Conservation (phyloP, 1,284 basidiomycete species). For the Pterula multifida region DNA sequence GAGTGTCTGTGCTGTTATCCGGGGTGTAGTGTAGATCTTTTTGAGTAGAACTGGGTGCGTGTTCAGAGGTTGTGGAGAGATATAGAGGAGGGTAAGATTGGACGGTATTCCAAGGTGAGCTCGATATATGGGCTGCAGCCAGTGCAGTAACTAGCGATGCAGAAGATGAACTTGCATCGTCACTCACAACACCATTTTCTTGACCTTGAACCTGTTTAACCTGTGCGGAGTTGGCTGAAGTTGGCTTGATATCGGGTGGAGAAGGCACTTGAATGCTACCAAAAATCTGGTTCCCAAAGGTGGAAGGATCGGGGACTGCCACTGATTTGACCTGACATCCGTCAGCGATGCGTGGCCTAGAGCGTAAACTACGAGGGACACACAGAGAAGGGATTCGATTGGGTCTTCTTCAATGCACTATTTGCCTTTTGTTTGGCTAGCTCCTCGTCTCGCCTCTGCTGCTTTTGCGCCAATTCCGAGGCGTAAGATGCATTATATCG, state of each 20-base stretch:
- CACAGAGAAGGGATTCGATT: constrained; percentile 62
- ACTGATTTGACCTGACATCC: no score
- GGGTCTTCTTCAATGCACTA: constrained; percentile 24
- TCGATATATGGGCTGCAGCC: constrained; percentile 38
- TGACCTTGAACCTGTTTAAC: constrained; percentile 14
- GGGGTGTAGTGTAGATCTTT: constrained; percentile 34
- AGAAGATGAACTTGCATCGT: constrained; percentile 24
- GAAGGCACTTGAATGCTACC: constrained; percentile 20
- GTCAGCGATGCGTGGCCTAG: not conserved
- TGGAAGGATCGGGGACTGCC: constrained; percentile 24
- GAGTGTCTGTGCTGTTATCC: constrained; percentile 22
- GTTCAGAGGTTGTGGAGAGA: constrained; percentile 60
- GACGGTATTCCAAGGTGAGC: constrained; percentile 49
- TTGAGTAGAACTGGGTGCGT: constrained; percentile 38
- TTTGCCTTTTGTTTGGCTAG: constrained; percentile 22
- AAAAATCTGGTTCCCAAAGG: constrained; percentile 55
- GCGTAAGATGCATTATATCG: constrained; percentile 64
- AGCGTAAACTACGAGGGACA: constrained; percentile 13
- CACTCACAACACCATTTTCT: constrained; percentile 22
- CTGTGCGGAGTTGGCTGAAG: constrained; percentile 9
- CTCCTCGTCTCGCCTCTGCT: constrained; percentile 13
- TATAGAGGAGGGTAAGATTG: constrained; percentile 60
- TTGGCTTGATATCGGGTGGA: constrained; percentile 8
- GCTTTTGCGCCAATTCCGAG: constrained; percentile 39
- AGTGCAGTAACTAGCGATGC: constrained; percentile 46